phyloP scores from a whole-genome alignment of 75 land plant species.

The Ceratopteris richardii region DNA sequence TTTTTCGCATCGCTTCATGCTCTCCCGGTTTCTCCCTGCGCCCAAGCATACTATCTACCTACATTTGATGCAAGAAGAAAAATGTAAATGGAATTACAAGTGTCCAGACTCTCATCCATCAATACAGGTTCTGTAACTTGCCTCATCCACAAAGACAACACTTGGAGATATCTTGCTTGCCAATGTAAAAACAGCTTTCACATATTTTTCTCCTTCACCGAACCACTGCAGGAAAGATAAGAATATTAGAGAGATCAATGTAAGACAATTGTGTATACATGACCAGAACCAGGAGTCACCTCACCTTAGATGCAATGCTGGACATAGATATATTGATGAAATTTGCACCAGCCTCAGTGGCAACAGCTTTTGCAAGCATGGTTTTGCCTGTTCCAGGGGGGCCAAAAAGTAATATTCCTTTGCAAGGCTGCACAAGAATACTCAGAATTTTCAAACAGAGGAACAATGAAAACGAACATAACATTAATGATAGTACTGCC shows the following conservation, averaged over 20 bases:
- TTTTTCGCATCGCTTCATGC: slow-evolving; percentile 87
- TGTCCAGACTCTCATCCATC: too few species aligned
- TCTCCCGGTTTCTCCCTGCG: slow-evolving; percentile 75
- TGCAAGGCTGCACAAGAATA: slow-evolving; percentile 59
- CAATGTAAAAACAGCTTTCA: slow-evolving; percentile 77
- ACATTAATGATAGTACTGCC: slow-evolving; percentile 7
- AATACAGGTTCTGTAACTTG: slow-evolving; percentile 23
- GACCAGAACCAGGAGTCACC: too few species aligned
- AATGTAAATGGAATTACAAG: not conserved
- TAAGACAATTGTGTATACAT: too few species aligned
- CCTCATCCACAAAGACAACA: slow-evolving; percentile 90
- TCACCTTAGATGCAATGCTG: slow-evolving; percentile 77
- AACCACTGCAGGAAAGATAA: slow-evolving; percentile 56
- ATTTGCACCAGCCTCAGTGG: slow-evolving; percentile 95
- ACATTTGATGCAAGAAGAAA: not conserved
- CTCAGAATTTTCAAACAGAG: not conserved
- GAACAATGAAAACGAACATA: not conserved
- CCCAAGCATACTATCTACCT: slow-evolving; percentile 88
- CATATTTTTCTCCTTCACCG: slow-evolving; percentile 88
- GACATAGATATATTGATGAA: slow-evolving; percentile 93
- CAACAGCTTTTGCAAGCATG: slow-evolving; percentile 96
- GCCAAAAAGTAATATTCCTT: slow-evolving; percentile 82
- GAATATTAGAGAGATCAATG: not conserved
- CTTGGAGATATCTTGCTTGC: slow-evolving; percentile 90
- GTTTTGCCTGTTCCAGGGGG: slow-evolving; percentile 97